A percentile compares a stretch with the other conserved stretches of the same genome.
phyloP scores from a whole-genome alignment of 768 basidiomycete genomes.

The Leccinellum rugosiceps region DNA sequence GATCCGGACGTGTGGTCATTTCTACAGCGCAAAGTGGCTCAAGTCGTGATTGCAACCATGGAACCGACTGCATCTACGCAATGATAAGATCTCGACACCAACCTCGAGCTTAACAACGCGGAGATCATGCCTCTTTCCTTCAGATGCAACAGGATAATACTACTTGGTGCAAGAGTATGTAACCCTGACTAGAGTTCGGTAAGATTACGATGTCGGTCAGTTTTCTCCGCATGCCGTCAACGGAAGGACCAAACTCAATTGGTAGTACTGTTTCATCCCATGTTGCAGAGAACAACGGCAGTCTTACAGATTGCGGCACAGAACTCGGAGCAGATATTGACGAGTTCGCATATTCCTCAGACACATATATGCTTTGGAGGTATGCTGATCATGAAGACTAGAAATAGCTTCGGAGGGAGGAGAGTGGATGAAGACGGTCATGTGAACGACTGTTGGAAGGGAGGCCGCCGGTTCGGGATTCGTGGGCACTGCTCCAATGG shows the following conservation, averaged over 20 bases:
- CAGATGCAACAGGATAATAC: slow-evolving; percentile 30
- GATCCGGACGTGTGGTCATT: slow-evolving; percentile 1
- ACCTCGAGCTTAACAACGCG: slow-evolving; percentile 28
- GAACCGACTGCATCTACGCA: neutral
- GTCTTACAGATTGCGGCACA: slow-evolving; percentile 22
- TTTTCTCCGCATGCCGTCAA: slow-evolving; percentile 33
- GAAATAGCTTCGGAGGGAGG: slow-evolving; percentile 42
- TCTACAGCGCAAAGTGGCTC: slow-evolving; percentile 3
- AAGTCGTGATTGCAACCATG: neutral
- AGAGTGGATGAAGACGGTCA: slow-evolving; percentile 51
- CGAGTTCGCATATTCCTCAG: slow-evolving; percentile 15
- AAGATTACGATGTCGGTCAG: neutral
- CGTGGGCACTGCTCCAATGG: slow-evolving; percentile 1
- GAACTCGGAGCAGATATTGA: slow-evolving; percentile 20
- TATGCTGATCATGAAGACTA: slow-evolving; percentile 43
- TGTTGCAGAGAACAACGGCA: slow-evolving; percentile 19
- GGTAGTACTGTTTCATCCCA: slow-evolving; percentile 29
- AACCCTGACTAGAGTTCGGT: neutral
- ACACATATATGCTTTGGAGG: slow-evolving; percentile 24
- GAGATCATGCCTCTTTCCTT: slow-evolving; percentile 29
- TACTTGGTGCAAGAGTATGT: slow-evolving; percentile 23
- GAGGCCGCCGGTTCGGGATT: slow-evolving; percentile 28
- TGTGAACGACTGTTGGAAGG: slow-evolving; percentile 37
- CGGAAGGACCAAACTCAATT: slow-evolving; percentile 43
- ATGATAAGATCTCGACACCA: slow-evolving; percentile 11